Base-by-base conservation (phyloP, 179 eudicot genomes). In the Gypsophila paniculata region DNA sequence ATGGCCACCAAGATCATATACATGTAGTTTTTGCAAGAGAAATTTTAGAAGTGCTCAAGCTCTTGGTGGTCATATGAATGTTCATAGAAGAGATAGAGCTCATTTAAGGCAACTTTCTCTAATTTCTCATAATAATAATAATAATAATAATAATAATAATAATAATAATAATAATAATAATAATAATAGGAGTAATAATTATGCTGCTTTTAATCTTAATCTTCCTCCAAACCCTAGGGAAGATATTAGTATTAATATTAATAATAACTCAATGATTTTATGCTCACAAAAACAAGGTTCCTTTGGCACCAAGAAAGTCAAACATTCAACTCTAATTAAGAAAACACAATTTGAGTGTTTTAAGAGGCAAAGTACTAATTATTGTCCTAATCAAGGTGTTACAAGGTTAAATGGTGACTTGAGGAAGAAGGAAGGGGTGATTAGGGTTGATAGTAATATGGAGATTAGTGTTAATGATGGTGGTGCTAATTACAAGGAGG, bases 11-110 rank as follows among this genome's bases (percentile, higher is more conserved):
- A 89, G 90, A 70, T 81, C 85, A 70, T 87, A 91, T 70, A 69
- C 83, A 26, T 91, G 94, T 74, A 83, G 79, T 61, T 91, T 89
- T 13, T 89, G 96, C 68, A 89, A 91, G 34, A 91, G 96, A 65
- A 91, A 87, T 67, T 90, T 89, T 69, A 87, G 84, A 82, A 86
- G 90, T 65, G 96, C 96, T 70, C 96, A 89, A 85, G 93, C 96
- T 14, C 91, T 90, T 51, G 96, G 93, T 19, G 93, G 93, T 53
- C 93, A 90, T 75, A 90, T 90, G 93, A 89, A 90, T 81, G 94
- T 89, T 29, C 96, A 91, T 54, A 85, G 96, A 78, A 89, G 90
- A 72, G 94, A 91, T 21, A 82, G 90, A 74, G 94, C 96, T 14
- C 85, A 86, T 48, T 15, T 87, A 65, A 77, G 86, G 60, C 87